Base-by-base conservation (phyloP, 2,329 filamentous ascomycete genomes). In the Didymosphaeria variabile region DNA sequence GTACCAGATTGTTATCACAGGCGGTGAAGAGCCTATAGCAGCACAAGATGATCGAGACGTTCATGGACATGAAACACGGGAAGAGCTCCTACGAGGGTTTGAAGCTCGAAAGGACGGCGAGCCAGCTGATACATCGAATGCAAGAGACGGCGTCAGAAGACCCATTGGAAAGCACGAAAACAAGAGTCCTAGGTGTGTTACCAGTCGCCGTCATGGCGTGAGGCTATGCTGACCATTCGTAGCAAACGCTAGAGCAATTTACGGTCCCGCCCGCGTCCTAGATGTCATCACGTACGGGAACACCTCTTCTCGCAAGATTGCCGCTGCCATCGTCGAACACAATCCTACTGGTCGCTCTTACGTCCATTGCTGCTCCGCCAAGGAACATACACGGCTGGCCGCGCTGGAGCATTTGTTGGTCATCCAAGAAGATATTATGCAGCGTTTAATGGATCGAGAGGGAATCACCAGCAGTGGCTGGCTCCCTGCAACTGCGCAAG, bases 261-360 rank as follows among this genome's bases (percentile, higher is more conserved):
- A 77, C 68, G 75, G 75, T 36, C 61, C 72, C 52, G 72, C 68
- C 62, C 74, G 75, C 40, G 68, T 64, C 65, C 72, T 78, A 67
- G 75, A 78, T 67, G 66, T 76, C 58, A 71, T 78, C 67, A 76
- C 70, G 62, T 77, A 71, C 70, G 71, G 72, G 26, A 68, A 69
- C 53, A 72, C 70, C 63, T 75, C 72, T 40, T 72, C 71, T 61
- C 69, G 68, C 66, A 74, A 69, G 67, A 74, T 73, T 61, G 72
- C 65, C 55, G 75, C 74, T 63, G 74, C 72, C 60, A 75, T 77
- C 63, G 72, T 78, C 62, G 75, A 78, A 63, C 75, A 78, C 68
- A 74, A 72, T 66, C 71, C 70, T 45, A 70, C 63, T 54, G 73
- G 71, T 68, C 73, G 70, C 57, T 75, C 74, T 9, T 78, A 70